A percentile compares a stretch with the other conserved stretches of the same genome.
These are phyloP conservation scores for Carex pumila DNA, from an alignment of 176 grass and related monocot genomes.

Conservation along the genomic window DNA sequence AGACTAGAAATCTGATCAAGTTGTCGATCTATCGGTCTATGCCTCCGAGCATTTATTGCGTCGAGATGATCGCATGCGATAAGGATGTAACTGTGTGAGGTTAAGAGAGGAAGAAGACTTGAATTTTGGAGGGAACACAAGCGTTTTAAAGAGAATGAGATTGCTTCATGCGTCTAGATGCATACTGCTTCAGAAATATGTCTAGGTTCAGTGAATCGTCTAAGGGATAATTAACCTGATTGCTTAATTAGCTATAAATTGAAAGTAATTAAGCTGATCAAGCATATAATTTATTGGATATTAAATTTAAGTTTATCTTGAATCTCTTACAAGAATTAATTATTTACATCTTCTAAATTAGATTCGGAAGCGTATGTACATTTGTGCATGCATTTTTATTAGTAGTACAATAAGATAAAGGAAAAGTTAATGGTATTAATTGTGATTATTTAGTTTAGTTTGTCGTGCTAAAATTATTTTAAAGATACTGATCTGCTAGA, in stretches of 20 bases:
- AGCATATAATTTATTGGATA: too few species aligned
- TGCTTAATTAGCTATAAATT: not conserved
- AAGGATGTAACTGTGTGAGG: not conserved
- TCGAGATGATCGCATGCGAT: not conserved
- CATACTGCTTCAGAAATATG: not conserved
- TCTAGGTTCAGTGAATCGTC: conserved; percentile 18
- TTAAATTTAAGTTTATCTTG: too few species aligned
- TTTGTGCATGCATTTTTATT: too few species aligned
- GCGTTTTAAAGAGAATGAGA: not conserved
- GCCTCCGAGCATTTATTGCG: not conserved
- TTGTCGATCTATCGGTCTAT: not conserved
- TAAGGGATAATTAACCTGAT: not conserved
- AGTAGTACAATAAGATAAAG: too few species aligned
- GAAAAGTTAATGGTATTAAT: too few species aligned
- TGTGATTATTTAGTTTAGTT: too few species aligned
- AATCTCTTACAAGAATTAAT: too few species aligned
- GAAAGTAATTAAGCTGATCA: too few species aligned
- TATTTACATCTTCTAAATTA: too few species aligned
- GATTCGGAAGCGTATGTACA: too few species aligned
- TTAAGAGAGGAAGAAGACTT: not conserved
- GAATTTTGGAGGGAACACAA: not conserved
- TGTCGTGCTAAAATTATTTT: too few species aligned
- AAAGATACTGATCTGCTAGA: too few species aligned
- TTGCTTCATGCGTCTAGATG: conserved; percentile 9
- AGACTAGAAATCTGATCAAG: not conserved